Evolutionary conservation across 169 alveolate genomes (phyloP).

Genomic region (Plasmodium sp.): DNA sequence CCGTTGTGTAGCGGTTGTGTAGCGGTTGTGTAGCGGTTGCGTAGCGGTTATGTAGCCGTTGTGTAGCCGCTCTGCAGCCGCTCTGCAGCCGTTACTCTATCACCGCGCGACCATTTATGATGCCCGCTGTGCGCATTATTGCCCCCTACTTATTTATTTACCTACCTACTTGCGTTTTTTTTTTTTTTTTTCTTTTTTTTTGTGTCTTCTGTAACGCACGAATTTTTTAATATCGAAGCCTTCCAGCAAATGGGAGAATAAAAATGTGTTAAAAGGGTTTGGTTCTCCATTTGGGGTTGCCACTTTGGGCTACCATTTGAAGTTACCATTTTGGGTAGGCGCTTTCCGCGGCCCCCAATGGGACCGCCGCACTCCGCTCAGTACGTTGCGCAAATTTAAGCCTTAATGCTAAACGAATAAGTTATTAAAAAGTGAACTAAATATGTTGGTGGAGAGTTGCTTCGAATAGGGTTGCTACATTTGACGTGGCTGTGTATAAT

Average conservation of each 20-base stretch:
- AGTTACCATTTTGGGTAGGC: background rate
- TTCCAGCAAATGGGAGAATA: conserved; percentile 9
- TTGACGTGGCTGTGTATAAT: background rate
- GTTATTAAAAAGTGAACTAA: background rate
- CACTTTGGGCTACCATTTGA: too few species aligned
- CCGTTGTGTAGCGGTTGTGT: background rate
- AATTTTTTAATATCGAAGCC: conserved; percentile 21
- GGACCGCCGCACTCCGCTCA: background rate
- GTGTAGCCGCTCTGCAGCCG: background rate
- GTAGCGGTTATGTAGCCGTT: background rate
- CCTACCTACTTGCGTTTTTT: background rate
- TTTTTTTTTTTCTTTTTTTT: conserved; percentile 29
- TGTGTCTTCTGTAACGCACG: conserved; percentile 15
- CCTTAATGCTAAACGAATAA: background rate
- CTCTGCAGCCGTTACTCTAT: background rate
- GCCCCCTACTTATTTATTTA: background rate
- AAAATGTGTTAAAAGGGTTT: conserved; percentile 15
- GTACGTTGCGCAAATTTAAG: background rate
- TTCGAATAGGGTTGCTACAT: background rate
- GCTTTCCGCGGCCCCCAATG: background rate
- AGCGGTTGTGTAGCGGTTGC: background rate
- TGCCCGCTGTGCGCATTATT: background rate
- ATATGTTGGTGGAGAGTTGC: background rate
- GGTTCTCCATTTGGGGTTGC: background rate
- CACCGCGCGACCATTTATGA: background rate